phyloP scores from a whole-genome alignment of 352 stramenopile genomes.

The Globisporangium cylindrosporum region DNA sequence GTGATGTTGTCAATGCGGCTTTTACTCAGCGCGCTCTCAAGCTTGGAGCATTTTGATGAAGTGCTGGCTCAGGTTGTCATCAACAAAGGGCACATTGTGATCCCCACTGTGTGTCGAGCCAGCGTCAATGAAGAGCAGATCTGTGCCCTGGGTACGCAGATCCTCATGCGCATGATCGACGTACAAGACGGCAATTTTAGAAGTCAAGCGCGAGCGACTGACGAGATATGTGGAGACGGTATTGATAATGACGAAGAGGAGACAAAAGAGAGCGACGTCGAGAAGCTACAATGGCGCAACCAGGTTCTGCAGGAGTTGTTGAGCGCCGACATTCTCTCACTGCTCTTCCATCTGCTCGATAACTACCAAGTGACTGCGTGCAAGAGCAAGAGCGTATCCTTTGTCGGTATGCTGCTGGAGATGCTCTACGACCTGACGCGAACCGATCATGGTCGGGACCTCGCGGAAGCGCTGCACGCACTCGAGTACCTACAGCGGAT shows the following conservation, averaged over 20 bases:
- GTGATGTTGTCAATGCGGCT: conserved; percentile 1
- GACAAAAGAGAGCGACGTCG: background rate
- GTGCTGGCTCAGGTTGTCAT: background rate
- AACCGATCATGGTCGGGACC: conserved; percentile 25
- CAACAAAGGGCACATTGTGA: conserved; percentile 1
- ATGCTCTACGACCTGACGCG: conserved; percentile 37
- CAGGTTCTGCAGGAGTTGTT: conserved; percentile 23
- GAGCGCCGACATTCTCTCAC: conserved; percentile 19
- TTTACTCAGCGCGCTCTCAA: conserved; percentile 5
- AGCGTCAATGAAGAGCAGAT: conserved; percentile 8
- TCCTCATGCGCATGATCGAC: conserved; percentile 12
- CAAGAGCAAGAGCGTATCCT: background rate
- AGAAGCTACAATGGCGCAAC: background rate
- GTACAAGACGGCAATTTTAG: conserved; percentile 9
- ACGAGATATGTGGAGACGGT: background rate
- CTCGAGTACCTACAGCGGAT: conserved; percentile 33
- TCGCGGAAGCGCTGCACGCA: conserved; percentile 24
- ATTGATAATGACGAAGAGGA: background rate
- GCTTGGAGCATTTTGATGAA: conserved; percentile 3
- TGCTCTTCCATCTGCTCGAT: conserved; percentile 28
- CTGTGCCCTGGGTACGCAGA: conserved; percentile 4
- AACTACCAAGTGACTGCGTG: conserved; percentile 10
- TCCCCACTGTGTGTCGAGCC: conserved; percentile 3
- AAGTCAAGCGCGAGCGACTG: background rate
- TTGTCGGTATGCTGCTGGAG: conserved; percentile 27